Evolutionary conservation across 306 rosid genomes (phyloP), one percentile per base, ranked within the genome.

Genomic region (Malus orientalis): DNA sequence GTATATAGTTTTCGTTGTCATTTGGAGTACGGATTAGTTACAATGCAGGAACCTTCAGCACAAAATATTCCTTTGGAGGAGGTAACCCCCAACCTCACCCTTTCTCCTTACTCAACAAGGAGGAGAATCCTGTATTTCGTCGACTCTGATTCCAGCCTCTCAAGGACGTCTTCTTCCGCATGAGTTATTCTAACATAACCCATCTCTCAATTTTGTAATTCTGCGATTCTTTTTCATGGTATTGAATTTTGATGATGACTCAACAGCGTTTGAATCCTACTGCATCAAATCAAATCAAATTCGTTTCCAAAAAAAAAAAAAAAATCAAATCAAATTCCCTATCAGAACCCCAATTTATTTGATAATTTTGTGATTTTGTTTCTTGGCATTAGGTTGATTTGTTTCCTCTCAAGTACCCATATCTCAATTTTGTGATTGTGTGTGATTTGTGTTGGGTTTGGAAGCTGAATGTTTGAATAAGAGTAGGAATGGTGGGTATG

Each of bases 61-160:
- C 86, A 79, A 86, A 83, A 83, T 82, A 81, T 92, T 66, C 76
- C 86, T 27, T 79, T 95, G 86, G 93, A 83, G 70, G 92, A 95
- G 93, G 98, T 27, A 49, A 16, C 55, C 8, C 19, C 54, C 19
- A 47, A 15, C 20, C 55, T 49, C 18, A 1, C 20, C 14, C 55
- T 5, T 49, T 49, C 8, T 16, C 20, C 8, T 15, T 49, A 5
- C 54, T 49, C 54, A 49, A 49, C 55, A 2, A 49, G 55, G 55
- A 15, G 55, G 18, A 15, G 55, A 49, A 49, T 18, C 55, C 55
- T 49, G 8, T 18, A 49, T 16, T 49, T 18, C 55, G 20, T 49
- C 55, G 55, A 16, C 55, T 15, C 20, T 49, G 55, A 49, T 15
- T 49, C 18, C 55, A 15, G 55, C 20, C 55, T 5, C 18, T 15